Conservation (phyloP, 306 rosid species). For the Mimosa bimucronata region DNA sequence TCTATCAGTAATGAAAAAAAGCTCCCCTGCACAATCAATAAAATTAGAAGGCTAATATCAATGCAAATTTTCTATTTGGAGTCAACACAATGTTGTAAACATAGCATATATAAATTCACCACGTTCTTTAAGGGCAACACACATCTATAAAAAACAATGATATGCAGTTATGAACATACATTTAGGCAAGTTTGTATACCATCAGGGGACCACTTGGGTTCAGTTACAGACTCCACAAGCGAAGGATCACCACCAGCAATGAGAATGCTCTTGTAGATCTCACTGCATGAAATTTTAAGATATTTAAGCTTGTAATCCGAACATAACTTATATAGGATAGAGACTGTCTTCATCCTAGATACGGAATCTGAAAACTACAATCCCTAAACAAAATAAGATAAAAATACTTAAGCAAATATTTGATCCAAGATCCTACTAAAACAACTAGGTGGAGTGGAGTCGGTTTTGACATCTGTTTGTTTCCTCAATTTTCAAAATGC, state of each 20-base stretch:
- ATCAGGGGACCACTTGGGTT: constrained; percentile 93
- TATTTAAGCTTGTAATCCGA: constrained; percentile 33
- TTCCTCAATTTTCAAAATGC: background rate
- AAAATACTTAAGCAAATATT: constrained; percentile 17
- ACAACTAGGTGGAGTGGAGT: background rate
- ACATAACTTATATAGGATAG: background rate
- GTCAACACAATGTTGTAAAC: too few species aligned
- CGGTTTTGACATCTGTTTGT: background rate
- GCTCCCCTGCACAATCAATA: constrained; percentile 73
- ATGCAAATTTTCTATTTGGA: background rate
- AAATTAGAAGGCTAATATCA: constrained; percentile 18
- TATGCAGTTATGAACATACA: background rate
- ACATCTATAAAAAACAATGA: background rate
- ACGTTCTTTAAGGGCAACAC: constrained; percentile 1
- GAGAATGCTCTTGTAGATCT: constrained; percentile 61
- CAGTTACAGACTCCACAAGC: constrained; percentile 82
- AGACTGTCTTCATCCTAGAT: constrained; percentile 17
- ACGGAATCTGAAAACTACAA: constrained; percentile 14
- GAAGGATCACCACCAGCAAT: constrained; percentile 75
- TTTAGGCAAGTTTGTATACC: constrained; percentile 52
- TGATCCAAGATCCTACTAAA: constrained; percentile 10
- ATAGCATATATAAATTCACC: too few species aligned
- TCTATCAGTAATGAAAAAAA: constrained; percentile 84
- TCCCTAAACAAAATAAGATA: constrained; percentile 10
- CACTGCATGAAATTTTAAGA: constrained; percentile 54